A percentile compares a stretch with the other conserved stretches of the same genome.
Evolutionary conservation across 1,284 basidiomycete genomes (phyloP).

Genomic region (Papiliotrema flavescens): DNA sequence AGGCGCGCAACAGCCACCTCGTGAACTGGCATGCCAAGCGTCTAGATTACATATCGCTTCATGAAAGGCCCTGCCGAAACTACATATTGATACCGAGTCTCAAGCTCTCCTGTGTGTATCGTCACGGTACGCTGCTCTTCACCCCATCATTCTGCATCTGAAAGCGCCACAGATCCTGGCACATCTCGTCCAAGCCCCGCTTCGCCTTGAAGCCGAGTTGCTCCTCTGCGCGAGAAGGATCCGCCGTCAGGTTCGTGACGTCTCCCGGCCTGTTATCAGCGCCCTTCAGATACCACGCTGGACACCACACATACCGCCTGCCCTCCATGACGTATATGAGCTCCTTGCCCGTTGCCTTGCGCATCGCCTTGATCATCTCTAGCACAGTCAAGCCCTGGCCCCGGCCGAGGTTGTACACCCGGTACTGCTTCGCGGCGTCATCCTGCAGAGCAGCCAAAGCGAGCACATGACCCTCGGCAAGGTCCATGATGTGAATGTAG

Average conservation of each 20-base stretch:
- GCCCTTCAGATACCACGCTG: not conserved
- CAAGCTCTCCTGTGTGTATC: too few relatives aligned
- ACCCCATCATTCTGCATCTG: too few relatives aligned
- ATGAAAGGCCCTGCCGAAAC: too few relatives aligned
- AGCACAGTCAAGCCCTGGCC: slow-evolving; percentile 89
- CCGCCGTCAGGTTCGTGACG: slow-evolving; percentile 93
- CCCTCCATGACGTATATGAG: slow-evolving; percentile 88
- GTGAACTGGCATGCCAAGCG: too few relatives aligned
- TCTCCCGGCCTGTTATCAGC: slow-evolving; percentile 69
- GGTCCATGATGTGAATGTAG: slow-evolving; percentile 95
- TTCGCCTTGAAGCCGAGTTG: slow-evolving; percentile 91
- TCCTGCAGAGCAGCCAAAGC: slow-evolving; percentile 72
- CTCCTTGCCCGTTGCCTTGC: slow-evolving; percentile 79
- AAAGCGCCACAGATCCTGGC: slow-evolving; percentile 89
- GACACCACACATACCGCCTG: slow-evolving; percentile 61
- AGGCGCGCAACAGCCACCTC: too few relatives aligned
- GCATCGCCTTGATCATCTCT: slow-evolving; percentile 94
- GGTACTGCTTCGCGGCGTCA: slow-evolving; percentile 55
- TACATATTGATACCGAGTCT: too few relatives aligned
- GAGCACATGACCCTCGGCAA: slow-evolving; percentile 88
- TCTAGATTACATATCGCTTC: too few relatives aligned
- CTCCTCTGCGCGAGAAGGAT: slow-evolving; percentile 84
- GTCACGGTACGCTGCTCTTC: too few relatives aligned
- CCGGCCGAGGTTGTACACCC: slow-evolving; percentile 95
- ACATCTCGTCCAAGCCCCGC: slow-evolving; percentile 80